Base-by-base conservation (phyloP, 2,329 filamentous ascomycete genomes). In the Stagonosporopsis rhizophila region DNA sequence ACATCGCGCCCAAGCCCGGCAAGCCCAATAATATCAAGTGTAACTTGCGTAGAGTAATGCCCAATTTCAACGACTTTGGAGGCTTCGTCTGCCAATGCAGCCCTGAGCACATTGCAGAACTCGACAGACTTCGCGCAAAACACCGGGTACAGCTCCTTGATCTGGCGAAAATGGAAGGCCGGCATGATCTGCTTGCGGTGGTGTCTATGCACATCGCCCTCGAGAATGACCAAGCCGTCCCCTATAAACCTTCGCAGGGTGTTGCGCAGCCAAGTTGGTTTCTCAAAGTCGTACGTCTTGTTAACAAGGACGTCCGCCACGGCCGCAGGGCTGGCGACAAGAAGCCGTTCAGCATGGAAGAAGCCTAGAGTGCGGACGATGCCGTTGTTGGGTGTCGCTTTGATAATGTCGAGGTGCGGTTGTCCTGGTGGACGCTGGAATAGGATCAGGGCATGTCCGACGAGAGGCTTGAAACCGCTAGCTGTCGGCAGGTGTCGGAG, bases 91-190 rank as follows among this genome's bases (percentile, higher is more conserved):
- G 77, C 53, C n/a, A 86, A 71, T 23, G 82, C 75, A 8, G 77
- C 73, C 1, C 80, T 82, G 73, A 96, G 87, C 45, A 83, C 82
- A 19, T 83, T 75, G 6, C 87, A 86, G 65, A 88, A 84, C 71
- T 94, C 88, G 7, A 83, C 75, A 0, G 88, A 84, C 76, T 96
- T 96, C 19, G 77, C 68, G 92, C 92, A 96, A 75, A 97, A 96
- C 6, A 89, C 78, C 0, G 91, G 89, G 66, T 96, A 95, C 14
- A 96, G 79, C 56, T 94, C 85, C 71, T 95, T 96, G 72, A 96
- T 81, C 67, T 96, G 90, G 20, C 92, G 85, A 70, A 91, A 96
- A n/a, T 87, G 83, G 74, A 96, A 96, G 2, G 91, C 90, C 0
- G 92, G 92, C 78, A 89, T 86, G 17, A 96, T 83, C 55, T 89